Base-by-base conservation (phyloP, 2,329 filamentous ascomycete genomes). In the Curvularia eragrostidis region DNA sequence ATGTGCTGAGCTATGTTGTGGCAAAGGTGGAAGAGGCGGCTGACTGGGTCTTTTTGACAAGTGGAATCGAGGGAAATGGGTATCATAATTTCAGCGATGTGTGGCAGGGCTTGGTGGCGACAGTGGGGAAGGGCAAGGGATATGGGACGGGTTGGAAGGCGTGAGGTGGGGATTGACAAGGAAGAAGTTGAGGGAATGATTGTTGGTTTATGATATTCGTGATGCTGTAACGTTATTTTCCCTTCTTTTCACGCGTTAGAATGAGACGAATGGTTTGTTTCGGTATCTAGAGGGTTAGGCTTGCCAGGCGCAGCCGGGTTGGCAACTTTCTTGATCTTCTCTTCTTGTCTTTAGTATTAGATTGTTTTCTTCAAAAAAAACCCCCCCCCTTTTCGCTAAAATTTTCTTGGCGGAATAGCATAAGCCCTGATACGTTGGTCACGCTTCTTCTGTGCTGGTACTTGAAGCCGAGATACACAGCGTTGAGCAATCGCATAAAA, bases 1-100 rank as follows among this genome's bases (percentile, higher is more conserved):
- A 56, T 10, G 62, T 69, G 23, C 36, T 73, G 36, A 67, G 68
- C 19, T 73, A 65, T n/a, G 60, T 73, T 8, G 62, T 74, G 7
- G 62, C 71, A n/a, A 66, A 71, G 49, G 62, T 73, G 0, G 63
- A 70, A 36, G 66, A 71, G 8, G 65, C 68, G n/a, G 70, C 68
- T 0, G 70, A 70, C 52, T 72, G 71, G 70, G 8, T 72, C 12
- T 74, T 71, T 46, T 43, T 72, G 47, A 74, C 68, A 1, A 64
- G 68, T 48, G 56, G 71, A 4, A 63, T 64, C 18, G 66, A 69
- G 10, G 34, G 32, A 23, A 63, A 72, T 49, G 72, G 72, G 43
- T 74, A 70, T 58, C 69, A 72, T 56, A 64, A 60, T 10, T 73
- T 73, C 41, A 67, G 62, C 13, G 13, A 48, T 0, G 61, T 74